Evolutionary conservation across 345 rosid species (phyloP).

Genomic region (Clausena lansium): DNA sequence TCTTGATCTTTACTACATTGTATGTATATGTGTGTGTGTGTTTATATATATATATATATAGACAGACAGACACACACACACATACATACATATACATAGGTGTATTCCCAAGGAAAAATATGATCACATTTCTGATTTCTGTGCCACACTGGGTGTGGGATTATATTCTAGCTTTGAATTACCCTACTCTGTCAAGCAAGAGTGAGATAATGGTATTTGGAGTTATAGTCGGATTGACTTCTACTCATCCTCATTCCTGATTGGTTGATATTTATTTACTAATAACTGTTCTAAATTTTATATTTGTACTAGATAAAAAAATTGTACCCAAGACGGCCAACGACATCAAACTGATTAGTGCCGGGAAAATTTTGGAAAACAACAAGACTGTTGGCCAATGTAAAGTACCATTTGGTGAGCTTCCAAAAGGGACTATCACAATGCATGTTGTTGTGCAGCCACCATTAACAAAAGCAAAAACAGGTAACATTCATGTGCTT

Average conservation of each 20-base stretch:
- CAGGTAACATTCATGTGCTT: slow-evolving; percentile 44
- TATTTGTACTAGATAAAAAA: slow-evolving; percentile 55
- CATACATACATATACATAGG: too few relatives aligned
- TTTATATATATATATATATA: too few relatives aligned
- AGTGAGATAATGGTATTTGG: background rate
- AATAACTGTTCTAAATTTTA: slow-evolving; percentile 3
- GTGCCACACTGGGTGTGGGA: background rate
- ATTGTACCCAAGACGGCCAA: slow-evolving; percentile 71
- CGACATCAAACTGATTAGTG: slow-evolving; percentile 86
- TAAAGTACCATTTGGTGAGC: slow-evolving; percentile 74
- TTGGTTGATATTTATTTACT: slow-evolving; percentile 1
- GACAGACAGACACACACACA: too few relatives aligned
- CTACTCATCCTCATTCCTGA: background rate
- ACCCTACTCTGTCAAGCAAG: background rate
- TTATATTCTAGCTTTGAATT: background rate
- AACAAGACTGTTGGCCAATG: slow-evolving; percentile 85
- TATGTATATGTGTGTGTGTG: too few relatives aligned
- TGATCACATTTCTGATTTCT: background rate
- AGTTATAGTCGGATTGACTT: background rate
- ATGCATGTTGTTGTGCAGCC: slow-evolving; percentile 98
- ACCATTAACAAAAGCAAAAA: slow-evolving; percentile 62
- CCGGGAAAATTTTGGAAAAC: slow-evolving; percentile 88
- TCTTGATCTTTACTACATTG: background rate
- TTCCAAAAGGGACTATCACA: slow-evolving; percentile 65
- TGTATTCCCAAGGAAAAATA: background rate